Evolutionary conservation across 23 red algal genomes (phyloP).

Genomic region (Gracilaria gracilis): DNA sequence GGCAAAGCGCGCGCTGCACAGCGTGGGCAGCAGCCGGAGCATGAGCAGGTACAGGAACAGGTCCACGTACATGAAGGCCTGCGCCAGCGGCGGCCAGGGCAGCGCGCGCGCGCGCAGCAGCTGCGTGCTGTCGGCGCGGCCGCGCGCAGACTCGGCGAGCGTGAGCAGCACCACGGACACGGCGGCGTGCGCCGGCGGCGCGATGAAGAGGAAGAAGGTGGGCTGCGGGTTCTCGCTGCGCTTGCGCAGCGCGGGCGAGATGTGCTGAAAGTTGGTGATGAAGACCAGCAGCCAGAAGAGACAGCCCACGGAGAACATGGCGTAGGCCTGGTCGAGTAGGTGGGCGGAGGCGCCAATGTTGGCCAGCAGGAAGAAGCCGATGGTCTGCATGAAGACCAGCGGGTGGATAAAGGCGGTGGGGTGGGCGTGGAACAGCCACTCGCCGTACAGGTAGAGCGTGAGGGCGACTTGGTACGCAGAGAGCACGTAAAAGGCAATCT

Average conservation of each 20-base stretch:
- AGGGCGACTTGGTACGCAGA: slow-evolving; percentile 55
- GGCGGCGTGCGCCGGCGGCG: slow-evolving; percentile 54
- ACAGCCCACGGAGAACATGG: slow-evolving; percentile 66
- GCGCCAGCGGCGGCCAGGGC: neutral
- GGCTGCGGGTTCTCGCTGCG: slow-evolving; percentile 29
- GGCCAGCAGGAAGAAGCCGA: slow-evolving; percentile 67
- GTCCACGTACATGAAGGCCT: slow-evolving; percentile 64
- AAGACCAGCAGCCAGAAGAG: slow-evolving; percentile 71
- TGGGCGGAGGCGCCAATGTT: slow-evolving; percentile 42
- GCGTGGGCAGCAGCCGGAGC: slow-evolving; percentile 60
- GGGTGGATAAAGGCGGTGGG: slow-evolving; percentile 61
- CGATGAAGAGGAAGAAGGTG: slow-evolving; percentile 77
- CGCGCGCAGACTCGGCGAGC: slow-evolving; percentile 24
- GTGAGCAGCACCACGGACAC: slow-evolving; percentile 40
- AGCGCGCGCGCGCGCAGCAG: neutral
- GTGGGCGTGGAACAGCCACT: slow-evolving; percentile 69
- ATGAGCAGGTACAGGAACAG: slow-evolving; percentile 76
- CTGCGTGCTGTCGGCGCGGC: neutral
- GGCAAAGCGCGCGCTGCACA: slow-evolving; percentile 31
- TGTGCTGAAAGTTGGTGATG: slow-evolving; percentile 63
- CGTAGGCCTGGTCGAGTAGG: slow-evolving; percentile 22
- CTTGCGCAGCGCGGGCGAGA: slow-evolving; percentile 44
- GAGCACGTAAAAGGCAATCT: slow-evolving; percentile 42
- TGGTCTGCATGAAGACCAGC: slow-evolving; percentile 71
- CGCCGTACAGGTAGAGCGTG: slow-evolving; percentile 64